Base-by-base conservation (phyloP, 257 asterid species). In the Penstemon newberryi region DNA sequence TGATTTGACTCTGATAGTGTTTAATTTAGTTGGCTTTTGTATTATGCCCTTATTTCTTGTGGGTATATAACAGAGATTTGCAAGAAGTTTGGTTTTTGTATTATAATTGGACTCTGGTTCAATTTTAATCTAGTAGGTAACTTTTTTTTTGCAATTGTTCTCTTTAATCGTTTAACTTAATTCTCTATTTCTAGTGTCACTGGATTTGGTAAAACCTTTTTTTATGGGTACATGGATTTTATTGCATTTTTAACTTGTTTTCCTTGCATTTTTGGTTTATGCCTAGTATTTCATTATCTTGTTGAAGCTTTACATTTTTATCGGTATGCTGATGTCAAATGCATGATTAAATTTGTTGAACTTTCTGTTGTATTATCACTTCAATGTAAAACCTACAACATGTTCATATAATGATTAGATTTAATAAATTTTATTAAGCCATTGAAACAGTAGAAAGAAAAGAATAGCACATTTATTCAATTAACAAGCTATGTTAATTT, bases 1-100 rank as follows among this genome's bases (percentile, higher is more conserved):
- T 36, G 52, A 44, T 66, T 54, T 37, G 51, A 63, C 46, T 61
- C 63, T 44, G 45, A 47, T 62, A 50, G 41, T 39, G 33, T 46
- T 60, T 43, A 46, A 47, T 45, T 64, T 53, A 18, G 64, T 43
- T n/a, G 42, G 60, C 10, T 7, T 46, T 25, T 46, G 8, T 7
- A 12, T 4, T 62, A 37, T 37, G 46, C 49, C 50, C 15, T 13
- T 57, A 11, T 54, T 56, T 52, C 42, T 61, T 6, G 72, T 56
- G 51, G 64, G 41, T 47, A 37, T 38, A 4, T 13, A 54, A 37
- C 1, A 25, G 33, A 25, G 33, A 25, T 25, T 25, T 25, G 33
- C 33, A 25, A 25, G 33, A 19, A 40, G 44, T 6, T 49, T 7
- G 12, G 12, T 46, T 8, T 46, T 9, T 46, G 3, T 46, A 12